Conservation (phyloP, 2,329 filamentous ascomycete genomes). For the Ophiognomonia clavigignenti-juglandacearum region DNA sequence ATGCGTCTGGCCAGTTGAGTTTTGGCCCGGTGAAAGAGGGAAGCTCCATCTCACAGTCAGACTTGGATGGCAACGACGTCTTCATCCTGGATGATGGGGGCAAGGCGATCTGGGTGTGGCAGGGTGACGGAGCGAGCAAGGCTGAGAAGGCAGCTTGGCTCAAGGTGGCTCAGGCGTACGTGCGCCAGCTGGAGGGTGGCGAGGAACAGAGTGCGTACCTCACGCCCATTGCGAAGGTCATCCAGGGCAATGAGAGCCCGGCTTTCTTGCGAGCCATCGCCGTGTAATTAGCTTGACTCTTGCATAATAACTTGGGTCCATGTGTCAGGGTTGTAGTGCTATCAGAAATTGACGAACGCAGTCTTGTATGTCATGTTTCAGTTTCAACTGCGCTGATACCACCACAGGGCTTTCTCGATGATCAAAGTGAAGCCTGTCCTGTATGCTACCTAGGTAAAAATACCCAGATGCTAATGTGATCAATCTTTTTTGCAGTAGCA, state of each 20-base stretch:
- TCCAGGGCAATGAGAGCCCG: constrained; percentile 49
- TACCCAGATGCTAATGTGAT: too few species aligned
- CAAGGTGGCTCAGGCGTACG: constrained; percentile 52
- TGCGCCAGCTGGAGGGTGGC: constrained; percentile 34
- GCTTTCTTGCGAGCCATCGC: constrained; percentile 46
- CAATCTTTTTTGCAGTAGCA: too few species aligned
- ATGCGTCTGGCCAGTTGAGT: constrained; percentile 50
- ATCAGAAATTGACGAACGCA: too few species aligned
- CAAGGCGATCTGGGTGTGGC: constrained; percentile 60
- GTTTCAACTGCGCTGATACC: too few species aligned
- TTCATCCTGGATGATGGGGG: constrained; percentile 58
- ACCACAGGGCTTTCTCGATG: too few species aligned
- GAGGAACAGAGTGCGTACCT: constrained; percentile 32
- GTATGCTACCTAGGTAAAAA: too few species aligned
- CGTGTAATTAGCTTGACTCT: too few species aligned
- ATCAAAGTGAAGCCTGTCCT: too few species aligned
- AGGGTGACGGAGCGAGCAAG: constrained; percentile 53
- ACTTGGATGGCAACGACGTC: constrained; percentile 55
- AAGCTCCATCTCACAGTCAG: constrained; percentile 34
- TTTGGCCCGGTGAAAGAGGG: constrained; percentile 58
- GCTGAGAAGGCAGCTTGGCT: constrained; percentile 58
- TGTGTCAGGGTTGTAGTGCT: too few species aligned
- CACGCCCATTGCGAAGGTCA: constrained; percentile 52
- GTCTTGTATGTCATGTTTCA: too few species aligned
- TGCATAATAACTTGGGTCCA: too few species aligned